Base-by-base conservation (phyloP, 139 green algal genomes). In the Coelastrella sp. region DNA sequence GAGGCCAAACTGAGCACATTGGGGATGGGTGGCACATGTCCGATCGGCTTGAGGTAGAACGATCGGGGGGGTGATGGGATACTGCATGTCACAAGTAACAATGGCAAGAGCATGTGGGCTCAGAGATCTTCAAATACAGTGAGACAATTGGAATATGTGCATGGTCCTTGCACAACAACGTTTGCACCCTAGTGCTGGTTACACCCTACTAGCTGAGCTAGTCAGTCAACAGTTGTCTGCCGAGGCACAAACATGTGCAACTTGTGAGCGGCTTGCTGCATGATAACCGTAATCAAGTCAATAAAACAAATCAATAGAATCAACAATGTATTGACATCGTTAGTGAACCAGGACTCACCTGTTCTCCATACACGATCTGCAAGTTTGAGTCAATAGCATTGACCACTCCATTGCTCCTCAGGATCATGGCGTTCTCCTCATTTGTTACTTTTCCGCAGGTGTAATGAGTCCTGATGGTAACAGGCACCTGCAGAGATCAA, bases 11-110 rank as follows among this genome's bases (percentile, higher is more conserved):
- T 35, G 23, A 23, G 67, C 67, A 21, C 67, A 76, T n/a, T 4
- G 13, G 37, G 67, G 67, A 19, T 76, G 27, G 67, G 37, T 76
- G 11, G 67, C 37, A 27, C 67, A 76, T 19, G 67, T 76, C 6
- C 21, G 37, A 35, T 76, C 51, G 13, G 67, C 67, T 21, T 76
- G 67, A 38, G 67, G 34, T 9, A 37, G 32, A 2, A 76, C 67
- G 3, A 76, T 76, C 19, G 67, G 67, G 17, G 67, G 67, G 38
- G n/a, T 76, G 21, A 76, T 19, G 34, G 67, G 67, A 38, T 76
- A 76, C 67, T 72, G 25, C 63, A 73, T 25, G 63, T 35, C 21
- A 34, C 7, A 72, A 6, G 17, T 19, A 45, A 15, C 30, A 30
- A 45, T 43, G 27, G 30, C 48, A 59, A 15, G 48, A 15, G 48